A percentile compares a stretch with the other conserved stretches of the same genome.
Evolutionary conservation across 1,284 basidiomycete genomes (phyloP).

Genomic region (Schizophyllum amplum): DNA sequence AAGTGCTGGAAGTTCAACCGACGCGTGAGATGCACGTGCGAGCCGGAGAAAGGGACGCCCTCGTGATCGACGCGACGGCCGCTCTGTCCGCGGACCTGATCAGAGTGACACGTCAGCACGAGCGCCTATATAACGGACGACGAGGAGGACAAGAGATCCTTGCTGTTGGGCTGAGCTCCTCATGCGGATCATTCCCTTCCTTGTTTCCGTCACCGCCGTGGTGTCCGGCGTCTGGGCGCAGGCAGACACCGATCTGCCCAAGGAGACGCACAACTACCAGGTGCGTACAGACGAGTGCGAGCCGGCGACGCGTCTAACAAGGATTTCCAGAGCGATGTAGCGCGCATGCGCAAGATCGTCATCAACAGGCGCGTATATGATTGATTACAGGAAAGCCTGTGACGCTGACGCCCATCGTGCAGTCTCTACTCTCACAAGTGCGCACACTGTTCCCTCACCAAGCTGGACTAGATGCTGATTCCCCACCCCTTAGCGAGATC

Average conservation of each 20-base stretch:
- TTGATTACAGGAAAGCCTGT: constrained; percentile 1
- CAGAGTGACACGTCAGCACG: neutral
- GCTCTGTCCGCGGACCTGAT: neutral
- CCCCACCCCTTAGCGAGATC: constrained; percentile 62
- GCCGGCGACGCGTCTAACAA: neutral
- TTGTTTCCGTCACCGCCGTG: constrained; percentile 44
- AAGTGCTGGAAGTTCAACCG: neutral
- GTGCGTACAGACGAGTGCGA: constrained; percentile 31
- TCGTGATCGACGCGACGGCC: neutral
- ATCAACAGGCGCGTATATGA: constrained; percentile 62
- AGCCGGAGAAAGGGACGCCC: neutral
- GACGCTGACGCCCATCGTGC: constrained; percentile 15
- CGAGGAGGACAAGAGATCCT: neutral
- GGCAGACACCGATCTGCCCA: constrained; percentile 21
- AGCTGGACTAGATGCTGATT: constrained; percentile 1
- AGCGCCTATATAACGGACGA: neutral
- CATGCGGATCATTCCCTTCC: constrained; percentile 31
- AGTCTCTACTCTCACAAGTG: constrained; percentile 76
- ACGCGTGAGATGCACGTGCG: neutral
- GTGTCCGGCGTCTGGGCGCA: constrained; percentile 44
- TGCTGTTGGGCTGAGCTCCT: neutral
- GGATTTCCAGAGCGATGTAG: constrained; percentile 75
- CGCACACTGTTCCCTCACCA: constrained; percentile 14
- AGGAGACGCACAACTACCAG: constrained; percentile 70
- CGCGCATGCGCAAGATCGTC: constrained; percentile 85